Percentiles rank a stretch among this genome's conserved stretches.
Conservation (phyloP, 1,139 yeast genomes). For the Pichia sp. region DNA sequence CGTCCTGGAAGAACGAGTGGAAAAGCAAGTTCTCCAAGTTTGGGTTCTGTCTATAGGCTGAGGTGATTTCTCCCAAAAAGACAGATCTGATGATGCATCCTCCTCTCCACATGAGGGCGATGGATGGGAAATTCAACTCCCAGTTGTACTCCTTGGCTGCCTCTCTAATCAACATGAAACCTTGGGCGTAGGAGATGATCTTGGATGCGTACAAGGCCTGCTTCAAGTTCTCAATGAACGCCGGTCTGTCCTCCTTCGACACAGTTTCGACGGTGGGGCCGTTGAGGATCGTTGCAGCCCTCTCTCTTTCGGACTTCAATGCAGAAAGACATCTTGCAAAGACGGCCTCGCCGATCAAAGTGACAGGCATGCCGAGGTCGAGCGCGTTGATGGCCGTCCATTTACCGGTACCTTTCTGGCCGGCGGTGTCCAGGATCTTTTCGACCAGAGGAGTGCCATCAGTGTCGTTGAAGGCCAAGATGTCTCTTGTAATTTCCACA, state of each 20-base stretch:
- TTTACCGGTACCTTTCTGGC: conserved; percentile 99
- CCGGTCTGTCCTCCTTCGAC: conserved; percentile 68
- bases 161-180: conserved; percentile 98
- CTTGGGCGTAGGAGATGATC: conserved; percentile 98
- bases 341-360: conserved; percentile 98
- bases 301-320: conserved; percentile 81
- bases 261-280: conserved; percentile 65
- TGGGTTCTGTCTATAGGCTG: conserved; percentile 93
- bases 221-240: conserved; percentile 89
- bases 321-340: conserved; percentile 95
- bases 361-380: conserved; percentile 97
- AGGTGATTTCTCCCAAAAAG: conserved; percentile 93
- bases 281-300: conserved; percentile 70
- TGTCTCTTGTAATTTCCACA: conserved; percentile 94
- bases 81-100: conserved; percentile 99
- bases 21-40: conserved; percentile 91
- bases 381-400: conserved; percentile 99
- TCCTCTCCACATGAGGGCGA: conserved; percentile 99
- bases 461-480: conserved; percentile 80
- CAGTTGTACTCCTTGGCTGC: conserved; percentile 97
- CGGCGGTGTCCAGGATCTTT: conserved; percentile 94
- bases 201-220: conserved; percentile 98
- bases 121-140: conserved; percentile 97
- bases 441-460: conserved; percentile 93
- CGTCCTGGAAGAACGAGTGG: conserved; percentile 90